phyloP scores from a whole-genome alignment of 2,329 filamentous ascomycete species.

The Kalmusia sp. region DNA sequence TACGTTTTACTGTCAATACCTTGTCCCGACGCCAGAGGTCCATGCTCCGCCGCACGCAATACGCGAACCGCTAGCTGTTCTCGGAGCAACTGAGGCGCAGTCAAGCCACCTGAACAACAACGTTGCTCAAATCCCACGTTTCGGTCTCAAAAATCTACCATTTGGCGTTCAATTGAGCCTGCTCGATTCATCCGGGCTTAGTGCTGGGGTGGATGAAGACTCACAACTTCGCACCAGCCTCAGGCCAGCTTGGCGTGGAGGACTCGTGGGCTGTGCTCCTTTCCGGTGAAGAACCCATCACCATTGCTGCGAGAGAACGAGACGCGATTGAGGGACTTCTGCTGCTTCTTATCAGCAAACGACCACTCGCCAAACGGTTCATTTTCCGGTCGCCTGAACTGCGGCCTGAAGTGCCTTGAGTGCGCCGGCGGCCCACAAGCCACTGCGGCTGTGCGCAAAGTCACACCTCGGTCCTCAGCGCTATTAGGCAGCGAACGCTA shows the following conservation, averaged over 20 bases:
- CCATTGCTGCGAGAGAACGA: conserved; percentile 22
- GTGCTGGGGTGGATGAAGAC: neutral
- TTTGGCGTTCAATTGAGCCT: neutral
- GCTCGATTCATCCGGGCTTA: neutral
- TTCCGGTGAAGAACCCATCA: conserved; percentile 32
- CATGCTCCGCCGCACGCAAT: neutral
- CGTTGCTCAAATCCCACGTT: neutral
- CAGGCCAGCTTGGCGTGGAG: neutral
- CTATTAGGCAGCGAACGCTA: conserved; percentile 39
- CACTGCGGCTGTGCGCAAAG: conserved; percentile 37
- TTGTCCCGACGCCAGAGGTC: neutral
- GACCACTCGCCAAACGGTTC: conserved; percentile 8
- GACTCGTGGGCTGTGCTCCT: conserved; percentile 34
- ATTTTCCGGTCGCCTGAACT: conserved; percentile 5
- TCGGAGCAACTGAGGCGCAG: conserved; percentile 10
- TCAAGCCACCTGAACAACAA: neutral
- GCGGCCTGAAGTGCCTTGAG: conserved; percentile 31
- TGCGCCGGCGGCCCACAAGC: conserved; percentile 29
- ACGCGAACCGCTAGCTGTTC: conserved; percentile 7
- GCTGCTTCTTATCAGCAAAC: conserved; percentile 37
- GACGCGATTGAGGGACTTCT: conserved; percentile 26
- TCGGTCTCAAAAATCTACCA: neutral
- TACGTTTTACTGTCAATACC: conserved; percentile 1
- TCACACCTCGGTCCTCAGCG: conserved; percentile 26
- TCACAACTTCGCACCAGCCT: neutral